A percentile compares a stretch with the other conserved stretches of the same genome.
These are phyloP conservation scores for Aspergillus nomiae DNA, from an alignment of 2,329 filamentous ascomycete species.

Conservation along the genomic window DNA sequence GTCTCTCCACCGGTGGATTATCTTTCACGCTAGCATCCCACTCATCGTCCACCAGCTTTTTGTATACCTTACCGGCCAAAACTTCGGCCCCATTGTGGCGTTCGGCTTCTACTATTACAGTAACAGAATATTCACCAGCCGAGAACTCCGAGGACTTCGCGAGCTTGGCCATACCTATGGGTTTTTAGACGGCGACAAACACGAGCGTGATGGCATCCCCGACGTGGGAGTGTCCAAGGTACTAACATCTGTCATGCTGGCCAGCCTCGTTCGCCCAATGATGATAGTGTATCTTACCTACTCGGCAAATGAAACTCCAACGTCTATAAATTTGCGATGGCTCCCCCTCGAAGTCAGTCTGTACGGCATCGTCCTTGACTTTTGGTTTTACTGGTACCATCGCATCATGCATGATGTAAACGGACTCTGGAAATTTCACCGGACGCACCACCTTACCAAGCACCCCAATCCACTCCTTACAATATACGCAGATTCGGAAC, in stretches of 20 bases:
- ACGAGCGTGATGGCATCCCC: conserved; percentile 1
- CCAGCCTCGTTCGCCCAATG: neutral
- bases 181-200: conserved; percentile 23
- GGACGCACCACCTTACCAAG: conserved; percentile 47
- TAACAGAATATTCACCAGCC: conserved; percentile 44
- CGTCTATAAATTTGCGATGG: neutral
- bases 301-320: neutral
- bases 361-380: conserved; percentile 5
- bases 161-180: conserved; percentile 41
- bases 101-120: conserved; percentile 41
- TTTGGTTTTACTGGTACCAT: conserved; percentile 33
- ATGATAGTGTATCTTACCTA: neutral
- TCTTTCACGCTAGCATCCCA: conserved; percentile 42
- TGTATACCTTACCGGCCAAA: conserved; percentile 29
- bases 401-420: conserved; percentile 42
- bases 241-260: conserved; percentile 1
- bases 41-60: conserved; percentile 42
- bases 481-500: conserved; percentile 42
- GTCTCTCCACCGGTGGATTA: conserved; percentile 41
- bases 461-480: conserved; percentile 45
- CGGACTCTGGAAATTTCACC: conserved; percentile 43
- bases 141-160: conserved; percentile 41
- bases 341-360: conserved; percentile 2
- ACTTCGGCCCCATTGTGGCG: conserved; percentile 29
- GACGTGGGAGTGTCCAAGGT: neutral